Evolutionary conservation across 805 yeast genomes (phyloP), one percentile per base, ranked within the genome.

Genomic region (Candida sithepensis): DNA sequence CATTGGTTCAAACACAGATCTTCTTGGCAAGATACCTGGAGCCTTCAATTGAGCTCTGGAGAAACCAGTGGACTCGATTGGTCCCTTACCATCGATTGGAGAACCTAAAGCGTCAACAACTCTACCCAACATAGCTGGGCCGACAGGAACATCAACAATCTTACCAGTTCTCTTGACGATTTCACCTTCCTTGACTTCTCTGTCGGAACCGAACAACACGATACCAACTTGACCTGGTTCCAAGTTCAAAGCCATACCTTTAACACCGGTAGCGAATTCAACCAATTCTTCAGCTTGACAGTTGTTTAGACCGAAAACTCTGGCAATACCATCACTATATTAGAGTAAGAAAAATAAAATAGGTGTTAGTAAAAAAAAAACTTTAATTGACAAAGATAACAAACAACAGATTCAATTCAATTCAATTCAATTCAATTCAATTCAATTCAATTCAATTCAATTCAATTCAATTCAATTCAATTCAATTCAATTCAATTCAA

Each of bases 141-240:
- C 99, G 57, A 92, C 96, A 71, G 96, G 97, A 58, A 94, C 97
- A 72, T 92, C 97, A 66, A 94, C 99, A 87, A 94, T 92, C 81
- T 87, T 81, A 77, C 99, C 98, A 65, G 99, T 91, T 84, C 99
- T 91, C 87, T 92, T 94, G 71, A 94, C 99, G 71, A 96, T 85
- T 78, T 94, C 97, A 79, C 99, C 98, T 81, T 94, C 97, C 80
- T 90, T 91, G 74, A 94, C 98, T 64, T 84, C 83, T 75, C 96
- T 84, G 77, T 94, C 99, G 60, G 98, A 91, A 81, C 99, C 99
- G 82, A 94, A 94, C 77, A 94, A 81, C 78, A 94, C 99, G 71
- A 94, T 85, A 89, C 99, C 99, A 73, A 94, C 99, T 79, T 94
- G 98, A 76, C 96, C 97, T 67, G 98, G 96, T 80, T 94, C 99